Evolutionary conservation across 441 rosid species (phyloP), one percentile per base, ranked within the genome.

Genomic region (Adansonia grandidieri): DNA sequence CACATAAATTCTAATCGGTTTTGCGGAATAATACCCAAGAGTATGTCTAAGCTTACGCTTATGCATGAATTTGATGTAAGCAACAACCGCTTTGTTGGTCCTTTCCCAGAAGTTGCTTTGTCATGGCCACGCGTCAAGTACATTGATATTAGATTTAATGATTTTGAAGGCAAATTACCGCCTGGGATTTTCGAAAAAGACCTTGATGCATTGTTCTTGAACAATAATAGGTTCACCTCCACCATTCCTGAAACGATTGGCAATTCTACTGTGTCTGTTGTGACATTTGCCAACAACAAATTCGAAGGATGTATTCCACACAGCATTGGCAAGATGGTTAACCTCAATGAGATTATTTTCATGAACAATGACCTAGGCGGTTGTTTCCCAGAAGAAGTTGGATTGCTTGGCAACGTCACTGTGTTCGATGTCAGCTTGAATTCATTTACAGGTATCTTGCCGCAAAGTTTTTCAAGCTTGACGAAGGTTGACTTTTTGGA

Each of bases 41-140:
- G 89, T 80, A 11, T 96, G 0, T 81, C 87, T 5, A 84, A 82
- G 78, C 86, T 93, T 58, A 81, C 62, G 4, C 78, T 90, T 7
- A 90, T 92, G 94, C 78, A 85, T n/a, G 99, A 96, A 82, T 91
- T 96, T 45, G 99, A 96, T 80, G 78, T 92, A 47, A 96, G 97
- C 77, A 93, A 92, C 87, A 96, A 96, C 82, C 87, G 99, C 0
- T 90, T 95, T 7, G 99, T 93, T 4, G 98, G 97, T 5, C 6
- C 47, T 15, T 95, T 95, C 79, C 98, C 99, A 0, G 54, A 37
- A 0, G 89, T 86, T 19, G 82, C 77, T 65, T 79, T 95, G 11
- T 20, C 85, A 0, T 91, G 96, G 98, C 86, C 91, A 1, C 64
- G 50, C 0, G 68, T 90, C 45, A 90, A 81, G 81, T 93, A 42